Percentiles rank a stretch among this genome's conserved stretches.
These are phyloP conservation scores for Daldinia vernicosa DNA, from an alignment of 495 filamentous ascomycete genomes.

Conservation along the genomic window DNA sequence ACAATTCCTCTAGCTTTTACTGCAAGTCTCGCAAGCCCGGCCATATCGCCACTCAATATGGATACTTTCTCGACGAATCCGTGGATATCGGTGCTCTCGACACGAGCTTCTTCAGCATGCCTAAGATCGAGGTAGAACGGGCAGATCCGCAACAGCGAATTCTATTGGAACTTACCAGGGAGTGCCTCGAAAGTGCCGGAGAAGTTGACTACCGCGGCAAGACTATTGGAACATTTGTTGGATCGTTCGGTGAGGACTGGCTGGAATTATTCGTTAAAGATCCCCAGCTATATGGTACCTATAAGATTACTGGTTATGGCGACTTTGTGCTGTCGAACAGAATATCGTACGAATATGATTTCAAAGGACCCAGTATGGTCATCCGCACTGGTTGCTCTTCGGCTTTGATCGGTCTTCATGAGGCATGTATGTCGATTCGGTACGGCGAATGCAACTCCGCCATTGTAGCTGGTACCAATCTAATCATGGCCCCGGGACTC, in stretches of 20 bases:
- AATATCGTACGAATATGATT: conserved; percentile 50
- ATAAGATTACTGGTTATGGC: conserved; percentile 40
- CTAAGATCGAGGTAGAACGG: conserved; percentile 49
- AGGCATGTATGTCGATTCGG: conserved; percentile 56
- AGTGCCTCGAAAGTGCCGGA: conserved; percentile 59
- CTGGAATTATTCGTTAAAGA: conserved; percentile 38
- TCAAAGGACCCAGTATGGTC: conserved; percentile 49
- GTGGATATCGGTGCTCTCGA: conserved; percentile 44
- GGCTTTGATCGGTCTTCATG: conserved; percentile 60
- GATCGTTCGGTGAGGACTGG: conserved; percentile 55
- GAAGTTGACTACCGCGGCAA: conserved; percentile 55
- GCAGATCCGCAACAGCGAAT: conserved; percentile 64
- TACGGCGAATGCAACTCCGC: conserved; percentile 51
- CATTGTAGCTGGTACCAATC: conserved; percentile 54
- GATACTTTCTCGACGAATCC: conserved; percentile 44
- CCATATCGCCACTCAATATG: conserved; percentile 17
- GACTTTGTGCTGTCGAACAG: conserved; percentile 65
- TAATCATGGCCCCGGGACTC: conserved; percentile 50
- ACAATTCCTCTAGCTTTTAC: conserved; percentile 49
- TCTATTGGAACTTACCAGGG: conserved; percentile 60
- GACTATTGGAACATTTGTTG: conserved; percentile 58
- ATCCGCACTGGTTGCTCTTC: conserved; percentile 63
- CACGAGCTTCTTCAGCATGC: conserved; percentile 53
- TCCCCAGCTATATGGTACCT: conserved; percentile 26
- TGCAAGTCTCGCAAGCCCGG: conserved; percentile 24